Evolutionary conservation across 805 yeast species (phyloP).

Genomic region (Cyberlindnera sargentensis): DNA sequence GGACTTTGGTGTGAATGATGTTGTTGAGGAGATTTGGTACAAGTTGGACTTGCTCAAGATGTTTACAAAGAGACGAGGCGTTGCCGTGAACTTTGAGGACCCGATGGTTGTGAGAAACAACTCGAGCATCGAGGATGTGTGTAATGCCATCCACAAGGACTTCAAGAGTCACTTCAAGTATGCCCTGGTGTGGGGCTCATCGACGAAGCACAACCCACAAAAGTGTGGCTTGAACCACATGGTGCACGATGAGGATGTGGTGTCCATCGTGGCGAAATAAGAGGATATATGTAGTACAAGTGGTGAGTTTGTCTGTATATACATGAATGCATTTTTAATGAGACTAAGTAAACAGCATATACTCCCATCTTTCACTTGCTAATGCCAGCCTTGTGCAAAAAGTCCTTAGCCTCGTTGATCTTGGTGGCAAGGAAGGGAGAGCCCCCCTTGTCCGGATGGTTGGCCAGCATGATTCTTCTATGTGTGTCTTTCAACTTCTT

Average conservation of each 20-base stretch:
- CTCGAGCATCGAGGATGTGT: slow-evolving; percentile 77
- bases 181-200: slow-evolving; percentile 94
- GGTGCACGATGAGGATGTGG: slow-evolving; percentile 91
- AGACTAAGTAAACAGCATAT: too few species aligned
- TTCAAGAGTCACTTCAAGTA: slow-evolving; percentile 88
- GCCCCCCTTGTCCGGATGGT: slow-evolving; percentile 95
- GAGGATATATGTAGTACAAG: neutral
- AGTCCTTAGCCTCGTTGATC: slow-evolving; percentile 87
- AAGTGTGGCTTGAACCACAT: slow-evolving; percentile 85
- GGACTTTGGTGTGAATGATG: slow-evolving; percentile 80
- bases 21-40: slow-evolving; percentile 90
- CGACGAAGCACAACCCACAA: slow-evolving; percentile 93
- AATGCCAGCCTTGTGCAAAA: slow-evolving; percentile 49
- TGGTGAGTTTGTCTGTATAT: neutral
- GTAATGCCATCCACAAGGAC: slow-evolving; percentile 89
- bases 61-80: slow-evolving; percentile 85
- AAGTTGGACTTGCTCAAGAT: slow-evolving; percentile 72
- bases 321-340: too few species aligned
- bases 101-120: slow-evolving; percentile 85
- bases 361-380: slow-evolving; percentile 10
- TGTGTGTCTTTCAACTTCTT: slow-evolving; percentile 71
- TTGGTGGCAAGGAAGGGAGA: slow-evolving; percentile 84
- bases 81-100: slow-evolving; percentile 71
- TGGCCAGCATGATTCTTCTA: slow-evolving; percentile 75
- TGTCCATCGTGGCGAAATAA: slow-evolving; percentile 80